Evolutionary conservation across 2,329 filamentous ascomycete genomes (phyloP).

Genomic region (Fusarium tjaetaba): DNA sequence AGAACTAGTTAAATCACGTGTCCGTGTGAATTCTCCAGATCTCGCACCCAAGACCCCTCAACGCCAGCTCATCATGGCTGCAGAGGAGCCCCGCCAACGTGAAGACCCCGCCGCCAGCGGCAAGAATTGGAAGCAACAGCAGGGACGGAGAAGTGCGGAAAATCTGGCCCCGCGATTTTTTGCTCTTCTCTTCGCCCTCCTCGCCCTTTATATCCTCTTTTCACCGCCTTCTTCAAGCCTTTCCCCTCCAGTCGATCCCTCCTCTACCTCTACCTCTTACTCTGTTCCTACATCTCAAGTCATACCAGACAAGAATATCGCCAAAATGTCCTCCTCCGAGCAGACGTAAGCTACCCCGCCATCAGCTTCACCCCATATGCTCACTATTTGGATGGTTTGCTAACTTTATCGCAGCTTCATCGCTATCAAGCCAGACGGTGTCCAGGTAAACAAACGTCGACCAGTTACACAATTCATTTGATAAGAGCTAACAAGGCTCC

Average conservation of each 20-base stretch:
- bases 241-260: conserved; percentile 45
- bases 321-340: conserved; percentile 77
- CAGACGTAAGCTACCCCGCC: conserved; percentile 77
- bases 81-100: conserved; percentile 48
- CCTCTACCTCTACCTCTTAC: conserved; percentile 36
- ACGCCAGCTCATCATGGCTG: conserved; percentile 45
- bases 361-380: conserved; percentile 29
- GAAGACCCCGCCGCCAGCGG: conserved; percentile 48
- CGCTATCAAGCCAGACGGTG: conserved; percentile 99
- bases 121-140: conserved; percentile 36
- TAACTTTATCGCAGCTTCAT: conserved; percentile 80
- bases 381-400: conserved; percentile 34
- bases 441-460: conserved; percentile 75
- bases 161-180: conserved; percentile 58
- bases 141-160: conserved; percentile 47
- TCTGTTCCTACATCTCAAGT: conserved; percentile 45
- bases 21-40: conserved; percentile 37
- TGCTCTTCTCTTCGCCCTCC: conserved; percentile 51
- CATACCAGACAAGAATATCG: conserved; percentile 44
- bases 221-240: conserved; percentile 45
- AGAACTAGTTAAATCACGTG: conserved; percentile 36
- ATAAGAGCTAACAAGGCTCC: conserved; percentile 39
- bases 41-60: conserved; percentile 35
- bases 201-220: conserved; percentile 51
- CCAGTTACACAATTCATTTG: neutral